Base-by-base conservation (phyloP, 2,329 filamentous ascomycete genomes). In the Stachybotrys chlorohalonatus region DNA sequence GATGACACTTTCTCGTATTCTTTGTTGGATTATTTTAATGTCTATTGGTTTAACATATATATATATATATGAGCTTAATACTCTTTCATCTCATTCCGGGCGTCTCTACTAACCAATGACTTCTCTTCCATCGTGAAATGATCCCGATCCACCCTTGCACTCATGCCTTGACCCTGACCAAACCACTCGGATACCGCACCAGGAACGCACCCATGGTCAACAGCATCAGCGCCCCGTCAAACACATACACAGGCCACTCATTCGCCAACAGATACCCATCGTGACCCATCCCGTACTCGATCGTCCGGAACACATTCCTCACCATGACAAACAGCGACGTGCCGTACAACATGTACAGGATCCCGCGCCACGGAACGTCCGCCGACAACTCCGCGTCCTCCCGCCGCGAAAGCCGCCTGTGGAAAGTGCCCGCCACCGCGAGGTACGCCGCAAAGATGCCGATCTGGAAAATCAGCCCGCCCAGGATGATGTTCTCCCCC, bases 401-500 rank as follows among this genome's bases (percentile, higher is more conserved):
- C 51, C 13, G 52, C 31, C 16, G 49, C 2, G 3, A 2, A 24
- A 64, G 61, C 1, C 58, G 56, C 7, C 54, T 55, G 55, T 82
- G 73, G 63, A 80, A 81, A 0, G 75, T 56, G 1, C 70, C 55
- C 0, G 76, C 71, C 0, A 73, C 70, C 1, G 72, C 49, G n/a
- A 80, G 65, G 59, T 83, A 85, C 30, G 81, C 65, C 8, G 68
- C 69, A 55, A 84, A 83, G 47, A 79, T 73, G 24, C 78, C 39
- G 13, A 84, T 71, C 59, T 85, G 82, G n/a, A 84, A 63, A 16
- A 78, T 64, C 5, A 85, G 66, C 4, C 82, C 81, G 5, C 61
- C 74, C 7, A 84, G 64, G 24, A 84, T 75, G 54, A 84, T 66
- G 17, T 75, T 70, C 51, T 75, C 65, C 8, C 76, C 77, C 1